Evolutionary conservation across 140 eudicot genomes (phyloP), one percentile per base, ranked within the genome.

Genomic region (Bidens hawaiensis): DNA sequence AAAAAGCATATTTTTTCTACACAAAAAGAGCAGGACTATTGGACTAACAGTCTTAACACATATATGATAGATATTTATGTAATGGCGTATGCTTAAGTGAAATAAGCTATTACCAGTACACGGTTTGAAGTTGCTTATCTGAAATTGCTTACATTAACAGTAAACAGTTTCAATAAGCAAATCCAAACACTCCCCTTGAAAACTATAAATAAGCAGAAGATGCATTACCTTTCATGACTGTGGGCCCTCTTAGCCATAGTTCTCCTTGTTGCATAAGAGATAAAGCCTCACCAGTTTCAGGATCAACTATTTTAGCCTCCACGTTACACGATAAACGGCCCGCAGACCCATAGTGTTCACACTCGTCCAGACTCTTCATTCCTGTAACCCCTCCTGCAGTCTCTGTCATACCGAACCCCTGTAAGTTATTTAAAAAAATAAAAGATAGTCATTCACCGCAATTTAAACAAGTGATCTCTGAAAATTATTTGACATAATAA

Each of bases 341-440:
- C 1, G 78, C 93, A 55, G 99, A 84, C 60, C 93, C 96, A 67
- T 80, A 67, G 11, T 46, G 70, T 38, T 67, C 54, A 19, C 71
- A 27, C 69, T 91, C 99, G 2, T 85, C 96, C 19, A 83, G 89
- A 9, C 66, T 84, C 19, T 12, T 53, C 77, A 81, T 76, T 54
- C 78, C 49, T 16, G 95, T 66, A 59, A 78, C 76, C 30, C 64
- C 91, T 65, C 99, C 99, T 31, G 77, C 82, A 5, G 85, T 84
- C 84, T 91, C 99, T 1, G 99, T 91, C 87, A 91, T 48, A 50
- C 99, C 99, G 50, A 47, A 91, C 49, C 99, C 99, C 99, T 91
- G 38, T 18, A 55, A 27, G 25, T 59, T 17, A 24, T 52, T 12
- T 11, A 18, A 26, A 62, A 2, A 57, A 9, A 60, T 5, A 42